Evolutionary conservation across 345 rosid species (phyloP).

Genomic region (Eucalyptus decipiens): DNA sequence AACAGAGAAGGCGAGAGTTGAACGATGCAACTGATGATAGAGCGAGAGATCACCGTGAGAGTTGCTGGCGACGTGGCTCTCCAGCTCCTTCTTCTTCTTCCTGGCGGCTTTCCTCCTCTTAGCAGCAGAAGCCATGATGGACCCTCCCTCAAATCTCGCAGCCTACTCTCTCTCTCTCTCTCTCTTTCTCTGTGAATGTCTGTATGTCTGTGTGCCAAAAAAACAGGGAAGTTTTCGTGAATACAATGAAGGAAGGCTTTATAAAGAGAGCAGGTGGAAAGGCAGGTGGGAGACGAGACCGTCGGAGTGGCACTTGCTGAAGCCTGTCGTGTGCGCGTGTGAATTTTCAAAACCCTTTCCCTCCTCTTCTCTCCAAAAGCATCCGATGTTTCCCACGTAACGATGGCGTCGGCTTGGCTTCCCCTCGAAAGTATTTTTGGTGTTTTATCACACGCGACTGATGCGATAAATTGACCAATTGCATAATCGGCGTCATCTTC

Average conservation of each 20-base stretch:
- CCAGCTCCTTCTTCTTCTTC: background rate
- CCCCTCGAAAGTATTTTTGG: background rate
- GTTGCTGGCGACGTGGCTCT: background rate
- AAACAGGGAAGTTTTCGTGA: background rate
- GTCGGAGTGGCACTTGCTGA: background rate
- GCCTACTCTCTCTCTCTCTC: background rate
- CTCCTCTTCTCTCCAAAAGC: background rate
- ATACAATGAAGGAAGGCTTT: background rate
- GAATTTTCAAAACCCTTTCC: background rate
- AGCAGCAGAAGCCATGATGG: background rate
- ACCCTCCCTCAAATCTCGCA: background rate
- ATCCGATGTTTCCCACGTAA: background rate
- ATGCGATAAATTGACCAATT: background rate
- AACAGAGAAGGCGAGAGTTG: background rate
- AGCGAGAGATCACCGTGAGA: background rate
- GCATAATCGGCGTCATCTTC: accelerated
- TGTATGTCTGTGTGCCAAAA: background rate
- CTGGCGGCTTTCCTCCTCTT: background rate
- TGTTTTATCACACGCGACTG: background rate
- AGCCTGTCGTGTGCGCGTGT: background rate
- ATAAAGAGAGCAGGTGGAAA: background rate
- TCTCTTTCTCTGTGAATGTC: background rate
- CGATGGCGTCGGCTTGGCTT: background rate
- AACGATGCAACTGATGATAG: background rate
- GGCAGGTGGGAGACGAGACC: background rate